Evolutionary conservation across 2,329 filamentous ascomycete genomes (phyloP).

Genomic region (Alternaria ethzedia): DNA sequence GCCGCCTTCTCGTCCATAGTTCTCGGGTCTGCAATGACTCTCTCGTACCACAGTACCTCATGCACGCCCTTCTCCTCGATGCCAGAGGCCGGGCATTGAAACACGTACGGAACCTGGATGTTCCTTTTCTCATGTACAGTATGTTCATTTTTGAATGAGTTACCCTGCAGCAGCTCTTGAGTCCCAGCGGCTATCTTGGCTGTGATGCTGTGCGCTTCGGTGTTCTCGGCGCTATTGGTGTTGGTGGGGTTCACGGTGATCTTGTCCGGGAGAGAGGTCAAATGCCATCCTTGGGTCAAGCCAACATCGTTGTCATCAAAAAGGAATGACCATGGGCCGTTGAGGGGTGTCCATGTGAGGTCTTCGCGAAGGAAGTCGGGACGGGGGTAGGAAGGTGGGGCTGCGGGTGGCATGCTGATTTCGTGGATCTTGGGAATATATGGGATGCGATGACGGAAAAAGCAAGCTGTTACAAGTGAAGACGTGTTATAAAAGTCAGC

Average conservation of each 20-base stretch:
- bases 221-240: conserved; percentile 23
- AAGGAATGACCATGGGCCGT: conserved; percentile 68
- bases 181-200: conserved; percentile 60
- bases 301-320: conserved; percentile 71
- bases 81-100: conserved; percentile 68
- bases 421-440: not conserved
- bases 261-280: conserved; percentile 56
- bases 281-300: conserved; percentile 60
- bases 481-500: conserved; percentile 4
- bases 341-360: conserved; percentile 65
- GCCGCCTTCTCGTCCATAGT: conserved; percentile 48
- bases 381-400: conserved; percentile 60
- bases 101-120: conserved; percentile 70
- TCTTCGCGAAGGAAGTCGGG: conserved; percentile 67
- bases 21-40: conserved; percentile 58
- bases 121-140: conserved; percentile 54
- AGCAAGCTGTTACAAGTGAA: not conserved
- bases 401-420: conserved; percentile 3
- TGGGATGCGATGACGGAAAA: not conserved
- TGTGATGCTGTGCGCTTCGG: conserved; percentile 48
- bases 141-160: conserved; percentile 45
- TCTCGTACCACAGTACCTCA: conserved; percentile 72
- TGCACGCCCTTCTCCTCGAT: conserved; percentile 68
- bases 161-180: conserved; percentile 56
- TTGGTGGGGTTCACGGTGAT: conserved; percentile 35